phyloP scores from a whole-genome alignment of 164 flowering plant genomes.

The Cinnamomum micranthum region DNA sequence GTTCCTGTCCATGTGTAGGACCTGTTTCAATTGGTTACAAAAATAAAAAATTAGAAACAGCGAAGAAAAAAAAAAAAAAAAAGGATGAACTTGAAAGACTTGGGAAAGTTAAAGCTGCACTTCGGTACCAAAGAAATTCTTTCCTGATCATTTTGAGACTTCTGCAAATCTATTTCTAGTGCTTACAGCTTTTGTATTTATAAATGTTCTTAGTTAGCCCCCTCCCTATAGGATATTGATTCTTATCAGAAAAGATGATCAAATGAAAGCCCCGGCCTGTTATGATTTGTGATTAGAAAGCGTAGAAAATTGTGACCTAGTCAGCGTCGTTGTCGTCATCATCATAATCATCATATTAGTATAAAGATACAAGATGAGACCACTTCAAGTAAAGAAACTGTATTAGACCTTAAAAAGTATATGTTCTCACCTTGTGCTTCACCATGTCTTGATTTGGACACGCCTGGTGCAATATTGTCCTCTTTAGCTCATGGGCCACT shows the following conservation, averaged over 20 bases:
- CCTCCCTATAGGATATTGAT: not conserved
- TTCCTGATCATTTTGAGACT: not conserved
- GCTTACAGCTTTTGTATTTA: not conserved
- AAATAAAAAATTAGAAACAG: not conserved
- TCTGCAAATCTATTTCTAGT: not conserved
- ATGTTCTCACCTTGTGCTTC: no score
- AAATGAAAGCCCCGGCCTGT: not conserved
- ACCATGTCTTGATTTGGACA: no score
- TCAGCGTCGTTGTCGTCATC: no score
- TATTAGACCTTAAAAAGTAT: no score
- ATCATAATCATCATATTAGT: no score
- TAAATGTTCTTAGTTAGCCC: no score
- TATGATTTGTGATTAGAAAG: not conserved
- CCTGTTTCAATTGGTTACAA: constrained; percentile 38
- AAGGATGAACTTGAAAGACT: not conserved
- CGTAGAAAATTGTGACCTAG: not conserved
- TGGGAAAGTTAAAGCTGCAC: not conserved
- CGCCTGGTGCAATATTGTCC: no score
- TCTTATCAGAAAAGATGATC: not conserved
- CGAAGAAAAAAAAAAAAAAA: not conserved
- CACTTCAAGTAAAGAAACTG: no score
- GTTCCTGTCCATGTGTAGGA: constrained; percentile 87
- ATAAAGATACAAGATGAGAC: no score
- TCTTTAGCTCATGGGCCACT: no score
- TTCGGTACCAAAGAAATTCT: not conserved